A percentile compares a stretch with the other conserved stretches of the same genome.
Conservation (phyloP, 768 basidiomycete species). For the Suillus tomentosus region DNA sequence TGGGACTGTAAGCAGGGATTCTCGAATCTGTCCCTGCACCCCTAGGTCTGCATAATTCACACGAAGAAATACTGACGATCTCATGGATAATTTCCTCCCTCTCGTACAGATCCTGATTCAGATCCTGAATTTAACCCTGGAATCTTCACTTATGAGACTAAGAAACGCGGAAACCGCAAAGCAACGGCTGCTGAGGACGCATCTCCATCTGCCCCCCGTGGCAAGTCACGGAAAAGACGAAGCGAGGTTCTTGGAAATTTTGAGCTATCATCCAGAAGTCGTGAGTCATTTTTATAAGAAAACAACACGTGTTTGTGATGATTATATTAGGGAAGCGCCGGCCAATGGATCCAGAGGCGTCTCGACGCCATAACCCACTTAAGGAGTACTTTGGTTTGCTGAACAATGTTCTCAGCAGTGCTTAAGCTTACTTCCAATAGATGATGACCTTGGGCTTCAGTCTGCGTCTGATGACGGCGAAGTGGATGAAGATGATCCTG, state of each 20-base stretch:
- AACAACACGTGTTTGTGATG: not conserved
- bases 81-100: not conserved
- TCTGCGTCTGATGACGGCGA: conserved; percentile 52
- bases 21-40: conserved; percentile 37
- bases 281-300: conserved; percentile 15
- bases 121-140: conserved; percentile 38
- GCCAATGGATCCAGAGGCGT: conserved; percentile 5
- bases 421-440: conserved; percentile 22
- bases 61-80: not conserved
- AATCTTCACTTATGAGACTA: conserved; percentile 31
- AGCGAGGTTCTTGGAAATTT: conserved; percentile 12
- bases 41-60: conserved; percentile 27
- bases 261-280: conserved; percentile 11
- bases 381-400: conserved; percentile 50
- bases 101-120: conserved; percentile 30
- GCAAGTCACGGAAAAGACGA: conserved; percentile 20
- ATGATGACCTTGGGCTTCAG: conserved; percentile 47
- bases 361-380: conserved; percentile 42
- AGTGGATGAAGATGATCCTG: conserved; percentile 16
- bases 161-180: conserved; percentile 22
- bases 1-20: conserved; percentile 18
- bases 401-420: not conserved
- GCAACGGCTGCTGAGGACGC: conserved; percentile 20
- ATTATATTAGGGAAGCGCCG: conserved; percentile 11
- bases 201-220: conserved; percentile 12